A percentile compares a stretch with the other conserved stretches of the same genome.
phyloP scores from a whole-genome alignment of 23 red algal species.

The Gracilariopsis chorda region DNA sequence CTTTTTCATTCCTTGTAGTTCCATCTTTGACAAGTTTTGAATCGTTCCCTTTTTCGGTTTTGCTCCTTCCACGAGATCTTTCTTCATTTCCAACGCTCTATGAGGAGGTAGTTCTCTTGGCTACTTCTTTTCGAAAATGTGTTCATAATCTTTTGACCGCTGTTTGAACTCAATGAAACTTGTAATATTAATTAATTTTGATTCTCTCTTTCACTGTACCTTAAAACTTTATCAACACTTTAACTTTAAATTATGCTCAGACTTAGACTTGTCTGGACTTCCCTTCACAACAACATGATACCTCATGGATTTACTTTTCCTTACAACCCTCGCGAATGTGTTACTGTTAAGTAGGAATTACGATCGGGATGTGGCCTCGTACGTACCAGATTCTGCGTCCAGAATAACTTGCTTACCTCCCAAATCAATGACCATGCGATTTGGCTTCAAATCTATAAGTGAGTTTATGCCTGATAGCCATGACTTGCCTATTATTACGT shows the following conservation, averaged over 20 bases:
- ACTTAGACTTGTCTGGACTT: not conserved
- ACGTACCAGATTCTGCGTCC: not conserved
- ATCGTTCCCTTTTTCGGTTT: not conserved
- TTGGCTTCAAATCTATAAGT: slow-evolving; percentile 17
- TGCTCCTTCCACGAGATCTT: not conserved
- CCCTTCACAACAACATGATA: not conserved
- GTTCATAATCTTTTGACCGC: not conserved
- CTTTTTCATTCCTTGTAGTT: not conserved
- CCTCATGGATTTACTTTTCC: not conserved
- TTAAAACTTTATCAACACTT: no score
- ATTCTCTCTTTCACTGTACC: no score
- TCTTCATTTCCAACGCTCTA: not conserved
- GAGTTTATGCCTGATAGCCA: slow-evolving; percentile 22
- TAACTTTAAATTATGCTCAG: no score
- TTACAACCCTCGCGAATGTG: not conserved
- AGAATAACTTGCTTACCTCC: not conserved
- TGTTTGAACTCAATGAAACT: not conserved
- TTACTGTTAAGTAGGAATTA: not conserved
- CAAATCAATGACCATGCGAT: not conserved
- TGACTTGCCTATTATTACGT: slow-evolving; percentile 14
- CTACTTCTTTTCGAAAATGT: not conserved
- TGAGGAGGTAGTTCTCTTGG: not conserved
- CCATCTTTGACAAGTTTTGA: not conserved
- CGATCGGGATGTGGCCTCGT: not conserved
- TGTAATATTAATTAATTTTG: not conserved